Evolutionary conservation across 106 monocot species (phyloP).

Genomic region (Phalaenopsis aphrodite): DNA sequence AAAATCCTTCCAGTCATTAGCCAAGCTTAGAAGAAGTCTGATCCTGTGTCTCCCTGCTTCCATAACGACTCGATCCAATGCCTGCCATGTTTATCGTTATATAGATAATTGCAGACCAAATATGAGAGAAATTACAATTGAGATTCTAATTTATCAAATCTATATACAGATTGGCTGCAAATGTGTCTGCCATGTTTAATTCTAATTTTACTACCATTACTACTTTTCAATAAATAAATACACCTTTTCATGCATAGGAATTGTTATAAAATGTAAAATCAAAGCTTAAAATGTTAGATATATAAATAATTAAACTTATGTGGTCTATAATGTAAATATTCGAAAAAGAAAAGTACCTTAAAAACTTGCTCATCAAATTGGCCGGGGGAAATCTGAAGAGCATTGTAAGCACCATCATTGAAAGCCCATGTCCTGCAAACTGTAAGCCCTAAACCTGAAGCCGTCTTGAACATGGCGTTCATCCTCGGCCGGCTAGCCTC

Average conservation of each 20-base stretch:
- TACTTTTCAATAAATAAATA: no score
- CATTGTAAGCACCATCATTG: slow-evolving; percentile 87
- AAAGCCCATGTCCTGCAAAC: slow-evolving; percentile 98
- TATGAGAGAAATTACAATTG: background rate
- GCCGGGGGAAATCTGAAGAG: slow-evolving; percentile 82
- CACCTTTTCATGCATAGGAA: no score
- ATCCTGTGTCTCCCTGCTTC: slow-evolving; percentile 58
- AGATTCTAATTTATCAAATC: background rate
- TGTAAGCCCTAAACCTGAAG: slow-evolving; percentile 69
- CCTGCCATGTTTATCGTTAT: slow-evolving; percentile 32
- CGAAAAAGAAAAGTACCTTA: slow-evolving; percentile 35
- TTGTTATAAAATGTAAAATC: no score
- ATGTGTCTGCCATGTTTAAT: no score
- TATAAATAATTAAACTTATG: no score
- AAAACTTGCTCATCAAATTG: slow-evolving; percentile 81
- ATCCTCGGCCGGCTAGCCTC: slow-evolving; percentile 54
- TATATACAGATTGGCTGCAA: background rate
- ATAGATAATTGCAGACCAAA: background rate
- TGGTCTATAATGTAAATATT: no score
- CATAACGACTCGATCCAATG: slow-evolving; percentile 63
- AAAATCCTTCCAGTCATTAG: slow-evolving; percentile 58
- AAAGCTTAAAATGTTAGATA: no score
- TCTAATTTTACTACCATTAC: no score
- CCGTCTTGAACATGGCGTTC: slow-evolving; percentile 34
- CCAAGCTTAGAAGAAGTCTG: slow-evolving; percentile 64